Conservation (phyloP, 345 rosid species). For the Xanthoceras sorbifolium region DNA sequence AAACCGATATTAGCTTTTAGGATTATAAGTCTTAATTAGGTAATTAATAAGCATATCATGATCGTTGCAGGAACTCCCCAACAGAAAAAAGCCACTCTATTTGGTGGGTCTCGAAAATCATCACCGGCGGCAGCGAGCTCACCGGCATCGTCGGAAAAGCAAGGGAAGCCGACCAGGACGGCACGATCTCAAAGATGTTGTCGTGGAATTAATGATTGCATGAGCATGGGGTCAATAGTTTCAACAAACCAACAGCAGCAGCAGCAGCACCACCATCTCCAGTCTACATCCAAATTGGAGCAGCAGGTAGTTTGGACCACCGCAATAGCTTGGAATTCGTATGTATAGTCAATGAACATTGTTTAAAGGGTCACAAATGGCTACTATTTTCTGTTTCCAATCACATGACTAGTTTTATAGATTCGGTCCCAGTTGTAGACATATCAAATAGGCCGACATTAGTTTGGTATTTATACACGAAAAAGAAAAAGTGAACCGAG, state of each 20-base stretch:
- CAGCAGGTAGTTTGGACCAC: conserved; percentile 37
- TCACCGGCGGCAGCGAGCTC: neutral
- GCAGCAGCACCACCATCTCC: conserved; percentile 20
- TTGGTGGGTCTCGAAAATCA: conserved; percentile 20
- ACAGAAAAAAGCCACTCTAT: conserved; percentile 12
- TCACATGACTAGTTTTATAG: neutral
- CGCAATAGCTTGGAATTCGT: neutral
- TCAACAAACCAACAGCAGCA: conserved; percentile 18
- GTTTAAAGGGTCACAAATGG: neutral
- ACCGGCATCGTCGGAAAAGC: neutral
- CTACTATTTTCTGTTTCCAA: neutral
- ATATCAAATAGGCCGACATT: neutral
- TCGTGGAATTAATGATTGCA: conserved; percentile 30
- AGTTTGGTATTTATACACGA: neutral
- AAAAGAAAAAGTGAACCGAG: neutral
- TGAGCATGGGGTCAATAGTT: conserved; percentile 23
- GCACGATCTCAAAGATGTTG: conserved; percentile 14
- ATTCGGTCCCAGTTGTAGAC: conserved; percentile 7
- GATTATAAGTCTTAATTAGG: neutral
- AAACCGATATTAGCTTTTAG: neutral
- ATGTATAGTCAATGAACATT: neutral
- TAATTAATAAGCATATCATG: conserved; percentile 11
- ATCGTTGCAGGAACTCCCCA: conserved; percentile 21
- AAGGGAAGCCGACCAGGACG: neutral
- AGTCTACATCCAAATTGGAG: conserved; percentile 28